Percentiles rank a stretch among this genome's conserved stretches.
phyloP scores from a whole-genome alignment of 768 basidiomycete species.

The Podaxis sp. region DNA sequence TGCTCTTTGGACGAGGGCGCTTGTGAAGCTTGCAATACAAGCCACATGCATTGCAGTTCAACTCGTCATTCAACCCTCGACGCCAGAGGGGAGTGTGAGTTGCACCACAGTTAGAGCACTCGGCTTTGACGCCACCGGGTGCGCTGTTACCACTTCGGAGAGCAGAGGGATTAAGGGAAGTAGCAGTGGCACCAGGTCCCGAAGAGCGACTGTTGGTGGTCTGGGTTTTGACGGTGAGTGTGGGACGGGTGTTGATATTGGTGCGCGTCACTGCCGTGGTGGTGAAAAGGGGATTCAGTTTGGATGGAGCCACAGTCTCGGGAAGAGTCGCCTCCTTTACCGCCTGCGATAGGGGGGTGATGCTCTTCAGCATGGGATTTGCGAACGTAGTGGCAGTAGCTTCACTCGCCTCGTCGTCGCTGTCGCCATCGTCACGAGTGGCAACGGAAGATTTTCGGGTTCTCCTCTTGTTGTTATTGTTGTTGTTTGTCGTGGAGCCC shows the following conservation, averaged over 20 bases:
- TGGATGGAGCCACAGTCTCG: slow-evolving; percentile 55
- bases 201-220: slow-evolving; percentile 44
- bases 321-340: slow-evolving; percentile 37
- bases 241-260: slow-evolving; percentile 41
- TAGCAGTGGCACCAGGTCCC: slow-evolving; percentile 63
- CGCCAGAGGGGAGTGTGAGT: slow-evolving; percentile 88
- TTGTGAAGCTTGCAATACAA: slow-evolving; percentile 90
- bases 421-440: slow-evolving; percentile 28
- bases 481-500: slow-evolving; percentile 12
- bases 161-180: slow-evolving; percentile 45
- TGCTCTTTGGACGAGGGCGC: slow-evolving; percentile 82
- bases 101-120: slow-evolving; percentile 85
- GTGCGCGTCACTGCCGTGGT: slow-evolving; percentile 26
- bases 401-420: slow-evolving; percentile 30
- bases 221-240: slow-evolving; percentile 60
- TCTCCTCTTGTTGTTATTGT: slow-evolving; percentile 13
- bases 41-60: slow-evolving; percentile 88
- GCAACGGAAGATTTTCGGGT: slow-evolving; percentile 17
- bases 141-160: slow-evolving; percentile 37
- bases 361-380: slow-evolving; percentile 24
- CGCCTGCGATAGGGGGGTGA: slow-evolving; percentile 33
- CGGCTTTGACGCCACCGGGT: slow-evolving; percentile 65
- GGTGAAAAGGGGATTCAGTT: slow-evolving; percentile 50
- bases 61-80: slow-evolving; percentile 79
- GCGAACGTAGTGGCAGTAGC: slow-evolving; percentile 25